These are phyloP conservation scores for Otatea glauca DNA, from an alignment of 176 grass and related monocot genomes.

Conservation along the genomic window DNA sequence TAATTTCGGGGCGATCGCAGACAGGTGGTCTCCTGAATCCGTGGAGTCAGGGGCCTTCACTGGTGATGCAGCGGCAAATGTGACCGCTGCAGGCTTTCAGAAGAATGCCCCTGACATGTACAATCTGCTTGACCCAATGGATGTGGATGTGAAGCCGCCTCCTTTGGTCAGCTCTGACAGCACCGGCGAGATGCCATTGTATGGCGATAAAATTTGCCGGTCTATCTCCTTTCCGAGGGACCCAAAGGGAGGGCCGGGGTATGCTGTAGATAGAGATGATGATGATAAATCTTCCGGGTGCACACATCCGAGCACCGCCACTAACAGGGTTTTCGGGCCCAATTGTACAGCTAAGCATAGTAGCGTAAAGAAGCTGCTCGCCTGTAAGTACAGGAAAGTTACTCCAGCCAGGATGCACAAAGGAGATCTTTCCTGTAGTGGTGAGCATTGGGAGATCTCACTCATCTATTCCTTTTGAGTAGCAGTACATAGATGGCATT, in stretches of 20 bases:
- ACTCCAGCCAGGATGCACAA: conserved; percentile 48
- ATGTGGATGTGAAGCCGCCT: conserved; percentile 67
- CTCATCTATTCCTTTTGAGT: neutral
- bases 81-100: conserved; percentile 15
- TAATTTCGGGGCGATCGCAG: conserved; percentile 39
- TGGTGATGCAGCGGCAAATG: conserved; percentile 50
- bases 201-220: conserved; percentile 47
- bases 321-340: conserved; percentile 62
- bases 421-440: conserved; percentile 63
- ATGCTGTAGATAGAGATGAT: conserved; percentile 69
- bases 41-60: conserved; percentile 55
- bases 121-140: conserved; percentile 61
- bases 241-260: conserved; percentile 45
- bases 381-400: conserved; percentile 65
- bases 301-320: conserved; percentile 67
- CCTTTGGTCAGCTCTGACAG: conserved; percentile 90
- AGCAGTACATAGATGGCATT: conserved; percentile 24
- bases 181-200: conserved; percentile 68
- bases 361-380: conserved; percentile 72
- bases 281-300: conserved; percentile 91
- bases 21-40: conserved; percentile 62
- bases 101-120: conserved; percentile 60
- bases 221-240: conserved; percentile 55
- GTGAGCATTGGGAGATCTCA: conserved; percentile 44
- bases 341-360: conserved; percentile 61